Evolutionary conservation across 306 rosid genomes (phyloP), one percentile per base, ranked within the genome.

Genomic region (Medicago lupulina): DNA sequence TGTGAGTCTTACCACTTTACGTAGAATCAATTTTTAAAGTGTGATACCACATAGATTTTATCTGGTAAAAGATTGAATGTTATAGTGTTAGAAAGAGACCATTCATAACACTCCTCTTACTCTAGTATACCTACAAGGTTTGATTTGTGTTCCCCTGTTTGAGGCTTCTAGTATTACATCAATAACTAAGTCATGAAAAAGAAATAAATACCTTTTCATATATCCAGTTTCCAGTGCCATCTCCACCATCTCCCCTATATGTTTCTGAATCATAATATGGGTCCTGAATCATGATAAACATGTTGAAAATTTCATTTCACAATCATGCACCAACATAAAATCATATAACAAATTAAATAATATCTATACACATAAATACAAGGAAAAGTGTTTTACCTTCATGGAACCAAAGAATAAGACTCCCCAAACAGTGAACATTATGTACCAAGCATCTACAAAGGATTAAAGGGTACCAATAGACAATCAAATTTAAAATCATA

Each of bases 391-490:
- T 0, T 50, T 61, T 74, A 92, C 97, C 91, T 95, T 92, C 99
- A 92, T 92, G 74, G 99, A 80, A 67, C 97, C 89, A 87, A 90
- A 95, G 86, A 90, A 83, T 53, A 95, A 80, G 80, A 93, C 88
- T 49, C 99, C 97, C 99, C 99, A 95, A 49, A 89, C 85, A 0
- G 97, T 92, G 84, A 92, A 95, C 88, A 95, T 17, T 55, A 74
- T 81, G 80, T 81, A 84, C 50, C 64, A 81, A 46, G 85, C 65
- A 31, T 81, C 87, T 84, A 55, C 62, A 63, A 9, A 25, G 44
- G 34, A 59, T 57, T 19, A 57, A 76, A 76, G 38, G 8, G 54
- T 18, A 41, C 15, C 47, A 65, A 49, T 55, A 61, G 66, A 2
- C 41, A 58, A 34, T 51, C 69, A 39, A 57, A 57, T 40, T 60